A percentile compares a stretch with the other conserved stretches of the same genome.
Conservation (phyloP, 1,284 basidiomycete genomes). For the Mycena citricolor region DNA sequence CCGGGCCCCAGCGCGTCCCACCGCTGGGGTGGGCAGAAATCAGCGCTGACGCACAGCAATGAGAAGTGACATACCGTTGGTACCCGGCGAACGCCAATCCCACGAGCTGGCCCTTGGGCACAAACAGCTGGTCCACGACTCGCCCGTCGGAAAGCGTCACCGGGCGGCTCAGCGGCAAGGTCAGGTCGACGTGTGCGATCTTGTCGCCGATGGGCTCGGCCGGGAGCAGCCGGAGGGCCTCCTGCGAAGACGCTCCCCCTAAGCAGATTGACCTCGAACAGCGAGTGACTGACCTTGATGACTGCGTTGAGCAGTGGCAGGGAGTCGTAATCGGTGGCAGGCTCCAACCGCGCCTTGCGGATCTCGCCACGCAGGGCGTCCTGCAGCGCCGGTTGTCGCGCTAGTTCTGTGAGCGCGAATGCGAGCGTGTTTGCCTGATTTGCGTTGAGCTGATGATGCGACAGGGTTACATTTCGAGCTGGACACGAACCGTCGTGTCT, state of each 20-base stretch:
- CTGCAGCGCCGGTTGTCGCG: slow-evolving; percentile 6
- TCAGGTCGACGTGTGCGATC: slow-evolving; percentile 12
- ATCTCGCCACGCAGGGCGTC: slow-evolving; percentile 5
- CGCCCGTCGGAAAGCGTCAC: slow-evolving; percentile 12
- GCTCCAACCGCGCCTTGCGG: no score
- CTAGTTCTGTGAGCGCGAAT: slow-evolving; percentile 7
- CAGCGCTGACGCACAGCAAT: slow-evolving; percentile 6
- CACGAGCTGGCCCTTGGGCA: slow-evolving; percentile 14
- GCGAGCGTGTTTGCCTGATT: slow-evolving; percentile 5
- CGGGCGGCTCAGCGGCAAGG: slow-evolving; percentile 11
- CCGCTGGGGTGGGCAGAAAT: slow-evolving; percentile 8
- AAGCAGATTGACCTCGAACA: slow-evolving; percentile 10
- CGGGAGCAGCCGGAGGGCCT: slow-evolving; percentile 14
- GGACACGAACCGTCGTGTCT: slow-evolving; percentile 11
- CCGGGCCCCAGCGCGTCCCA: slow-evolving; percentile 14
- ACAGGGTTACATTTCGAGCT: no score
- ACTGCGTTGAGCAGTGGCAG: slow-evolving; percentile 16
- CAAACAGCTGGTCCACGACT: slow-evolving; percentile 10
- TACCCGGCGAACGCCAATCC: slow-evolving; percentile 14
- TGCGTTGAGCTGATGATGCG: no score
- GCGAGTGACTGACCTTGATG: slow-evolving; percentile 13
- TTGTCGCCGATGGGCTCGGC: slow-evolving; percentile 14
- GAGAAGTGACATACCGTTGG: slow-evolving; percentile 13
- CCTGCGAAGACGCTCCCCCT: slow-evolving; percentile 12
- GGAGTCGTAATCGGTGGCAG: no score